Percentiles rank a stretch among this genome's conserved stretches.
Conservation (phyloP, 1,139 yeast genomes). For the Tardiomyces digboiensis region DNA sequence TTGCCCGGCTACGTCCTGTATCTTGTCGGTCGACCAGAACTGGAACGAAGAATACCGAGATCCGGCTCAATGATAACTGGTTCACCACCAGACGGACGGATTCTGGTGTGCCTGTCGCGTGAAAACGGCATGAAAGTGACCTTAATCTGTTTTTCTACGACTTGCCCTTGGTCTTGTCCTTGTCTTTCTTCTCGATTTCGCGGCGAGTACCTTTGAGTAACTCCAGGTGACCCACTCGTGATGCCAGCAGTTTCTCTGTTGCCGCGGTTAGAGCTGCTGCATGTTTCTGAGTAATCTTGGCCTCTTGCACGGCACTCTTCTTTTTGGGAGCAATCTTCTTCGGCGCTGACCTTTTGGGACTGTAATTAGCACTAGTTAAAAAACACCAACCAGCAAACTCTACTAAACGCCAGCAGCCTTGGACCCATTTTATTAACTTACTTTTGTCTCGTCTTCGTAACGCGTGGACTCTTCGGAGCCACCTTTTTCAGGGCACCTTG, state of each 20-base stretch:
- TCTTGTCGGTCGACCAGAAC: too few species aligned
- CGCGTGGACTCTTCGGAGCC: background rate
- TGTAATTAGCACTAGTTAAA: background rate
- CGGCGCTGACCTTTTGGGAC: slow-evolving; percentile 52
- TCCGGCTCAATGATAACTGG: too few species aligned
- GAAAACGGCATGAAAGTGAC: too few species aligned
- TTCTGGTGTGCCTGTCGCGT: too few species aligned
- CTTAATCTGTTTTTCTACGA: too few species aligned
- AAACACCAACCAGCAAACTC: too few species aligned
- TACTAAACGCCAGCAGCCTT: too few species aligned
- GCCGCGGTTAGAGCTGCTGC: slow-evolving; percentile 55
- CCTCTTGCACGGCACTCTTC: slow-evolving; percentile 31
- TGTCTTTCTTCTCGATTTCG: slow-evolving; percentile 52
- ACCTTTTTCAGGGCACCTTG: background rate
- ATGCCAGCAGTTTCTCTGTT: slow-evolving; percentile 79
- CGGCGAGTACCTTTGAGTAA: slow-evolving; percentile 87
- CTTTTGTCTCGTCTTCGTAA: background rate
- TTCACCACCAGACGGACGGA: too few species aligned
- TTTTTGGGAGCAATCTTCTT: slow-evolving; percentile 63
- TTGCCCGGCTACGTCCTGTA: too few species aligned
- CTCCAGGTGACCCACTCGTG: slow-evolving; percentile 95
- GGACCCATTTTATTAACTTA: too few species aligned
- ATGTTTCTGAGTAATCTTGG: slow-evolving; percentile 49
- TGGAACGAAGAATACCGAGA: too few species aligned
- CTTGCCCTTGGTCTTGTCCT: slow-evolving; percentile 34